Evolutionary conservation across 2,329 filamentous ascomycete genomes (phyloP).

Genomic region (Stachybotrys elegans): DNA sequence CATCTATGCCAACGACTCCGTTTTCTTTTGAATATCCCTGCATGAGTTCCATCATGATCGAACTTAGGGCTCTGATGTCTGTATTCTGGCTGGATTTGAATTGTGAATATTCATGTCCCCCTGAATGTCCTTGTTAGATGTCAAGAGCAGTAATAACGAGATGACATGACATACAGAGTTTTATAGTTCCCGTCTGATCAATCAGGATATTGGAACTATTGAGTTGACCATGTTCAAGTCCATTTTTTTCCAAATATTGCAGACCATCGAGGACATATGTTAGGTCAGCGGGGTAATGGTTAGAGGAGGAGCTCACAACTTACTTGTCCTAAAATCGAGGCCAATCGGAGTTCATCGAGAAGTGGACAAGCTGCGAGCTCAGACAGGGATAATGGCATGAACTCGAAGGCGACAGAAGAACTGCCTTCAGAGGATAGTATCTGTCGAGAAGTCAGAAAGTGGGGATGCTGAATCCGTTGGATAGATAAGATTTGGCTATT

Average conservation of each 20-base stretch:
- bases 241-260: conserved; percentile 6
- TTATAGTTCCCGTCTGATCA: conserved; percentile 3
- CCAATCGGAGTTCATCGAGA: conserved; percentile 5
- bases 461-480: conserved; percentile 2
- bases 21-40: conserved; percentile 5
- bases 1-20: conserved; percentile 2
- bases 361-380: conserved; percentile 6
- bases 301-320: not conserved
- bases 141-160: not conserved
- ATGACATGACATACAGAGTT: conserved; percentile 5
- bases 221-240: conserved; percentile 5
- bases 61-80: conserved; percentile 1
- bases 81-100: not conserved
- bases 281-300: not conserved
- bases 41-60: conserved; percentile 3
- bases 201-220: conserved; percentile 7
- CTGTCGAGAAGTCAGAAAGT: not conserved
- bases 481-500: conserved; percentile 2
- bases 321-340: conserved; percentile 2
- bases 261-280: not conserved
- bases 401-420: conserved; percentile 5
- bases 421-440: conserved; percentile 1
- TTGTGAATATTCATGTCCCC: conserved; percentile 5
- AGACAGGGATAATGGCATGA: conserved; percentile 7
- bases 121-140: not conserved